Percentiles rank a stretch among this genome's conserved stretches.
phyloP scores from a whole-genome alignment of 805 yeast genomes.

The Zygotorulaspora florentina region DNA sequence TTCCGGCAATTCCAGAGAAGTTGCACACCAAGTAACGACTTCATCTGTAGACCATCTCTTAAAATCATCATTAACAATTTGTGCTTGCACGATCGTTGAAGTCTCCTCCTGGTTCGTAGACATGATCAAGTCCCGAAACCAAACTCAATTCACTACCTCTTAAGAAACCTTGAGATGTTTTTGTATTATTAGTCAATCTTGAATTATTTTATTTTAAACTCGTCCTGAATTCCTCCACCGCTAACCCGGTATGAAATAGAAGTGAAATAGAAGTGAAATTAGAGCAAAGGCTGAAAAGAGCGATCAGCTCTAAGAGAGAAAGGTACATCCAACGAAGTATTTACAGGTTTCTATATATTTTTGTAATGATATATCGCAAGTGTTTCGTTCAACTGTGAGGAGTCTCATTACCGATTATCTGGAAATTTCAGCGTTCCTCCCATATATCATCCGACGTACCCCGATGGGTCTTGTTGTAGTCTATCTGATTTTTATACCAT shows the following conservation, averaged over 20 bases:
- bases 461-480: conserved; percentile 49
- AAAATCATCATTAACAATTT: conserved; percentile 12
- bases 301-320: no score
- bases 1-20: conserved; percentile 16
- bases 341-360: neutral
- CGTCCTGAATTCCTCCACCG: no score
- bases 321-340: neutral
- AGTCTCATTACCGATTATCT: neutral
- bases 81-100: conserved; percentile 3
- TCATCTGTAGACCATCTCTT: conserved; percentile 26
- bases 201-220: no score
- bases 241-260: no score
- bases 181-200: no score
- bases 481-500: conserved; percentile 61
- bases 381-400: neutral
- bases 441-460: conserved; percentile 88
- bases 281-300: no score
- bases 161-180: no score
- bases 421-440: conserved; percentile 41
- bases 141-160: no score
- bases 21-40: conserved; percentile 25
- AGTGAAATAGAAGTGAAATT: no score
- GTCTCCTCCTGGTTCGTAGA: conserved; percentile 1
- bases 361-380: neutral
- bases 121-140: neutral